These are phyloP conservation scores for Kentomonas sorsogonicus DNA, from an alignment of 208 protist species.

Conservation along the genomic window DNA sequence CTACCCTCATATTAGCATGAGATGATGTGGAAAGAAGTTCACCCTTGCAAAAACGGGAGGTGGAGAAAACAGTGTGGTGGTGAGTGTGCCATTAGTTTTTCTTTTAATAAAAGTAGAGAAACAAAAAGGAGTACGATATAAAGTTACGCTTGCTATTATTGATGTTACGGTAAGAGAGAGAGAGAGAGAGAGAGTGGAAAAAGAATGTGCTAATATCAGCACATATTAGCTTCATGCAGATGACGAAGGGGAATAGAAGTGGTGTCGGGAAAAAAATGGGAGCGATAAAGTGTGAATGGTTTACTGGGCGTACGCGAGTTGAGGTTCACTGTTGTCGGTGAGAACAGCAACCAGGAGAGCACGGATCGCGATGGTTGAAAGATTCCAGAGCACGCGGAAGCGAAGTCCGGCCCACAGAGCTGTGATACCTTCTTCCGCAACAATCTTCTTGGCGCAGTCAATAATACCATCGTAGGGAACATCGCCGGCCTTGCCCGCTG, in stretches of 20 bases:
- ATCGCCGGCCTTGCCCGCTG: too few species aligned
- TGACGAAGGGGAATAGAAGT: neutral
- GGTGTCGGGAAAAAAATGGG: neutral
- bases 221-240: neutral
- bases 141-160: too few species aligned
- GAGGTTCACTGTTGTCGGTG: neutral
- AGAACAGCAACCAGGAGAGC: slow-evolving; percentile 11
- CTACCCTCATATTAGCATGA: too few species aligned
- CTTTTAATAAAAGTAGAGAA: too few species aligned
- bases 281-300: neutral
- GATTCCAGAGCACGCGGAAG: slow-evolving; percentile 34
- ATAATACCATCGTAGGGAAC: slow-evolving; percentile 26
- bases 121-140: too few species aligned
- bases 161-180: too few species aligned
- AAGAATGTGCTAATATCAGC: neutral
- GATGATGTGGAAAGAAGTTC: too few species aligned
- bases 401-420: slow-evolving; percentile 64
- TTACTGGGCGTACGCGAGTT: neutral
- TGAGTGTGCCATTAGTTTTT: too few species aligned
- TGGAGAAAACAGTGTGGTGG: too few species aligned
- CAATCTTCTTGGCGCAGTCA: slow-evolving; percentile 42
- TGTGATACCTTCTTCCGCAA: slow-evolving; percentile 53
- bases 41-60: too few species aligned
- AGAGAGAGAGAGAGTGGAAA: neutral
- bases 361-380: slow-evolving; percentile 22